phyloP scores from a whole-genome alignment of 768 basidiomycete genomes.

The Heimioporus sp. region DNA sequence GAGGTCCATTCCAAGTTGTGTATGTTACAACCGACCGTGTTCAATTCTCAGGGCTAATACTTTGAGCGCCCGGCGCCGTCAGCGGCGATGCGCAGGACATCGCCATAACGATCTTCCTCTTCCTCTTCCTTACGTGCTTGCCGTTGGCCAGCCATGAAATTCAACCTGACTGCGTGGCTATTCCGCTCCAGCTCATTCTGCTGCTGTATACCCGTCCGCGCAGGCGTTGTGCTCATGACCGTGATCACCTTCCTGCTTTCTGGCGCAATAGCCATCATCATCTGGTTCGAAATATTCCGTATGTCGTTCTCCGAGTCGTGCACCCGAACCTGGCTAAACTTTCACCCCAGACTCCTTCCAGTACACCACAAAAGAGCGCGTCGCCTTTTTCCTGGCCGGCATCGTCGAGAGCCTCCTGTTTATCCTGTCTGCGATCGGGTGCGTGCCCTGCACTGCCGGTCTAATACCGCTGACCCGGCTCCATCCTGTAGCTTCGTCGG shows the following conservation, averaged over 20 bases:
- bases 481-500: constrained; percentile 51
- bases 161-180: constrained; percentile 25
- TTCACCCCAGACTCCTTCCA: constrained; percentile 34
- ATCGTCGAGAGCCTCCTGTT: constrained; percentile 54
- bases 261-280: constrained; percentile 48
- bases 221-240: constrained; percentile 58
- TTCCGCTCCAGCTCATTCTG: constrained; percentile 56
- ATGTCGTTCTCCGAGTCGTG: constrained; percentile 21
- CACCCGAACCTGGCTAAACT: background rate
- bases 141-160: too few relatives aligned
- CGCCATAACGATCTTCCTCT: constrained; percentile 10
- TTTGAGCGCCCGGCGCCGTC: background rate
- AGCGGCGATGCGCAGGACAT: constrained; percentile 4
- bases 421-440: constrained; percentile 58
- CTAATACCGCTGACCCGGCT: background rate
- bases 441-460: background rate
- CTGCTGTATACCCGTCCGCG: constrained; percentile 60
- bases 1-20: constrained; percentile 23
- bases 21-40: too few relatives aligned
- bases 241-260: constrained; percentile 52
- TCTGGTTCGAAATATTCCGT: constrained; percentile 67
- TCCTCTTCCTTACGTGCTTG: constrained; percentile 28
- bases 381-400: constrained; percentile 48
- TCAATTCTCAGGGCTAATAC: constrained; percentile 2
- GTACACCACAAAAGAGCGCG: constrained; percentile 28